Evolutionary conservation across 2,329 filamentous ascomycete species (phyloP).

Genomic region (Paracoccidioides brasiliensis): DNA sequence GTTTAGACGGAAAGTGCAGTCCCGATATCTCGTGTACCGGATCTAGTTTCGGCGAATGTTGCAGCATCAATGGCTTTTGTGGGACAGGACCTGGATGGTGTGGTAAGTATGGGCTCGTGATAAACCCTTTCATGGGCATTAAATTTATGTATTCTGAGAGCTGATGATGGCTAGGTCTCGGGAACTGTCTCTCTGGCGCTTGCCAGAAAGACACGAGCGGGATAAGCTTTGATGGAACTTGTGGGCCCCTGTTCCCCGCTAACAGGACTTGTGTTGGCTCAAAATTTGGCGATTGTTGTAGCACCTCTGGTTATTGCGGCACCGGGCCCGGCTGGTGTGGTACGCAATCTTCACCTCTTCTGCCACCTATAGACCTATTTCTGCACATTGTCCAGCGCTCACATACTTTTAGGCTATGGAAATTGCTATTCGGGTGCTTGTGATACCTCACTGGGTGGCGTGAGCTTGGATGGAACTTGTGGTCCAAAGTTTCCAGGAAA

Average conservation of each 20-base stretch:
- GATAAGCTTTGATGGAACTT: conserved; percentile 8
- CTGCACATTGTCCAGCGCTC: neutral
- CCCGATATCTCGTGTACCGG: conserved; percentile 6
- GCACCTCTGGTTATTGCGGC: neutral
- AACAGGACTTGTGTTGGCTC: conserved; percentile 9
- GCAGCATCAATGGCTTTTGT: conserved; percentile 10
- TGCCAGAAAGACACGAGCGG: conserved; percentile 6
- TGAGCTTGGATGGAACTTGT: conserved; percentile 1
- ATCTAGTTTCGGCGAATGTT: conserved; percentile 10
- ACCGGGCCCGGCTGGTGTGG: neutral
- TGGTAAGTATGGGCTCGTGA: conserved; percentile 5
- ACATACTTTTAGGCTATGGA: neutral
- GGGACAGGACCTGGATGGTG: conserved; percentile 11
- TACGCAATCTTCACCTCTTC: neutral
- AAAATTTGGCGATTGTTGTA: conserved; percentile 3
- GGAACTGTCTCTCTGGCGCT: conserved; percentile 9
- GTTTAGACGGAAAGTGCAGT: conserved; percentile 9
- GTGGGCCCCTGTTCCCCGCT: conserved; percentile 8
- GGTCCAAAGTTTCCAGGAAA: conserved; percentile 2
- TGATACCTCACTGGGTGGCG: neutral
- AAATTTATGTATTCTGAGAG: neutral
- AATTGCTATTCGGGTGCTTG: conserved; percentile 5
- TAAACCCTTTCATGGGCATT: neutral
- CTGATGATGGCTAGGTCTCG: conserved; percentile 5
- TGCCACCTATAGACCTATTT: neutral